Evolutionary conservation across 73 alveolate species (phyloP).

Genomic region (Tetrahymena thermophila): DNA sequence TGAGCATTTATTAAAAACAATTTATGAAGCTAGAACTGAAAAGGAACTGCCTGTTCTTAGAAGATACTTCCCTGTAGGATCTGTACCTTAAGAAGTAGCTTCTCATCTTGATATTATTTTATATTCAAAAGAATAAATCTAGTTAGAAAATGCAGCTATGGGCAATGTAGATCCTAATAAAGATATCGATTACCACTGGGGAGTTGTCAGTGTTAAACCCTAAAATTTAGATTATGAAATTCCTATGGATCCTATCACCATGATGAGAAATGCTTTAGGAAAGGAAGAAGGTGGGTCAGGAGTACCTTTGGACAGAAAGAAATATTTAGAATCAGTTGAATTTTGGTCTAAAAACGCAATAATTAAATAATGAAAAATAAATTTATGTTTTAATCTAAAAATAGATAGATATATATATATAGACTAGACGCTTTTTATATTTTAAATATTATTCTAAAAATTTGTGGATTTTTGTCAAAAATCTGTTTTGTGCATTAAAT

Average conservation of each 20-base stretch:
- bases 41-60: constrained; percentile 85
- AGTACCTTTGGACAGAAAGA: constrained; percentile 74
- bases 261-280: constrained; percentile 98
- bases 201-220: constrained; percentile 86
- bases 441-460: too few relatives aligned
- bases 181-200: constrained; percentile 87
- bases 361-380: constrained; percentile 54
- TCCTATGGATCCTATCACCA: constrained; percentile 96
- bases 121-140: constrained; percentile 82
- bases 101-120: constrained; percentile 86
- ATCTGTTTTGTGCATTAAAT: too few relatives aligned
- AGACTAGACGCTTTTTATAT: not conserved
- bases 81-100: constrained; percentile 64
- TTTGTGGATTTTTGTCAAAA: too few relatives aligned
- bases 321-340: constrained; percentile 83
- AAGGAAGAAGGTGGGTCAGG: constrained; percentile 97
- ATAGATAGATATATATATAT: too few relatives aligned
- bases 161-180: constrained; percentile 71
- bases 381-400: not conserved
- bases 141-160: constrained; percentile 79
- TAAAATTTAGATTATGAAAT: constrained; percentile 84
- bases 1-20: constrained; percentile 63
- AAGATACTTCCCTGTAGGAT: constrained; percentile 78
- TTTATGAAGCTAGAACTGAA: constrained; percentile 89
- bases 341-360: constrained; percentile 87